A percentile compares a stretch with the other conserved stretches of the same genome.
Conservation (phyloP, 2,329 filamentous ascomycete genomes). For the Aspergillus quadrilineatus region DNA sequence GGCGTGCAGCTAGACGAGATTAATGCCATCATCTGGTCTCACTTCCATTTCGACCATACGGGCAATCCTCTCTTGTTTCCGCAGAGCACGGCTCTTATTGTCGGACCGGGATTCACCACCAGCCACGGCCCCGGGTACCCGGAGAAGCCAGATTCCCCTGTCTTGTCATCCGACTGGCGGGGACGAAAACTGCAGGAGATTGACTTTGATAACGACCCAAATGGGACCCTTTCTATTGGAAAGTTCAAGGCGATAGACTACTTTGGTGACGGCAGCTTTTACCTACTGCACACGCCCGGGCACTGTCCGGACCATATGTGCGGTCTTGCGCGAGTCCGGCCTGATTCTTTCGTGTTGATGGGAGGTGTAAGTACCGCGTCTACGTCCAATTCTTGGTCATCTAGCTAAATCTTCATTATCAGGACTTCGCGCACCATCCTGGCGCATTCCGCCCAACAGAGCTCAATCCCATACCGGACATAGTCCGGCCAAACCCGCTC, state of each 20-base stretch:
- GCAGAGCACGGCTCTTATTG: neutral
- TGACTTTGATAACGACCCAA: neutral
- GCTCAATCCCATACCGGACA: neutral
- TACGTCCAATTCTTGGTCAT: neutral
- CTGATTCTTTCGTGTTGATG: neutral
- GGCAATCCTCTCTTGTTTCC: neutral
- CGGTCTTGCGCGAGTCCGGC: neutral
- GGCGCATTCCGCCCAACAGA: neutral
- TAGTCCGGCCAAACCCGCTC: neutral
- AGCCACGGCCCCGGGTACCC: neutral
- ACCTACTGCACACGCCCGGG: neutral
- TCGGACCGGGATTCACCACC: neutral
- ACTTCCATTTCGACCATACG: neutral
- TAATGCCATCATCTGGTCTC: neutral
- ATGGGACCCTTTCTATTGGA: neutral
- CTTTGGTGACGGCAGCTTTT: slow-evolving; percentile 1
- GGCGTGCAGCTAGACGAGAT: neutral
- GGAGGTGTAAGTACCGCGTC: neutral
- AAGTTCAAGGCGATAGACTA: neutral
- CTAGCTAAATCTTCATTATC: neutral
- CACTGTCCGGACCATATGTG: neutral
- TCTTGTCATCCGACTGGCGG: neutral
- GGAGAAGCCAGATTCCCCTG: neutral
- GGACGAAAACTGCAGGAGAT: neutral
- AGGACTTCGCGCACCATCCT: neutral